Evolutionary conservation across 768 basidiomycete species (phyloP).

Genomic region (Suillus brevipes): DNA sequence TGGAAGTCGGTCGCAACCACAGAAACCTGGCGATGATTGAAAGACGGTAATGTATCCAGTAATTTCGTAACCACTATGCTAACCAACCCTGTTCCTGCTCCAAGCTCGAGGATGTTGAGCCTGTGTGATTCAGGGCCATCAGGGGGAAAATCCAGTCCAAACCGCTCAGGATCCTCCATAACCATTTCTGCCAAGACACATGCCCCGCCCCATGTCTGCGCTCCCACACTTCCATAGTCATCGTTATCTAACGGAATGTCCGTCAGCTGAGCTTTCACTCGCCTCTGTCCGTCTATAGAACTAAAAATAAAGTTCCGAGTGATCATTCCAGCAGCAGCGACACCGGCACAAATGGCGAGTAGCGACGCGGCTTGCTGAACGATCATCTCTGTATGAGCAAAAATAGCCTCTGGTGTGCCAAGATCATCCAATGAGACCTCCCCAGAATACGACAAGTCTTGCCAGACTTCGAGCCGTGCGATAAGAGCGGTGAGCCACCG

Average conservation of each 20-base stretch:
- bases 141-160: conserved; percentile 37
- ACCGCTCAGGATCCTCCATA: conserved; percentile 52
- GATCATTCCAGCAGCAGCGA: conserved; percentile 60
- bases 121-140: background rate
- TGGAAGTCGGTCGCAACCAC: conserved; percentile 53
- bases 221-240: conserved; percentile 74
- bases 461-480: conserved; percentile 32
- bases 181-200: conserved; percentile 80
- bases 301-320: conserved; percentile 54
- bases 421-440: background rate
- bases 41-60: conserved; percentile 14
- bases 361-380: conserved; percentile 58
- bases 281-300: conserved; percentile 10
- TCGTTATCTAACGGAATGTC: conserved; percentile 71
- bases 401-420: background rate
- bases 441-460: background rate
- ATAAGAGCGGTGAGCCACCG: conserved; percentile 76
- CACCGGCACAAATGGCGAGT: conserved; percentile 63
- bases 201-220: conserved; percentile 89
- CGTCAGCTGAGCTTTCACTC: conserved; percentile 47
- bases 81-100: conserved; percentile 59
- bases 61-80: conserved; percentile 42
- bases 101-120: conserved; percentile 52
- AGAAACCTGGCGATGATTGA: conserved; percentile 12
- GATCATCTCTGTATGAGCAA: conserved; percentile 35